Evolutionary conservation across 2,329 filamentous ascomycete species (phyloP), one percentile per base, ranked within the genome.

Genomic region (Fusarium keratoplasticum): DNA sequence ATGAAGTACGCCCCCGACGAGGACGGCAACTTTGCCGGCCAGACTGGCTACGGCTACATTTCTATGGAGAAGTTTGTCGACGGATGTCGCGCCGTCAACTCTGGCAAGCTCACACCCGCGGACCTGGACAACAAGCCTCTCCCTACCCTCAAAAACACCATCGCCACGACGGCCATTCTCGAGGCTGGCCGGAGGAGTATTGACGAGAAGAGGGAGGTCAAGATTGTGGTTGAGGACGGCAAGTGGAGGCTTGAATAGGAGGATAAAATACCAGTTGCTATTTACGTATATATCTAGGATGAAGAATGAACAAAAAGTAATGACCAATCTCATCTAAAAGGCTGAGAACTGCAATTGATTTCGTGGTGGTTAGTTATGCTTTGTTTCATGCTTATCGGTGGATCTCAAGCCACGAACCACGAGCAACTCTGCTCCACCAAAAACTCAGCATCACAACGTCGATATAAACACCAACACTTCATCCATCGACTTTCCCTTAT

Each of bases 21-120:
- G 85, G 94, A 97, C 82, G 96, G 95, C 64, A 97, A 98, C 84
- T 98, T 98, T 82, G 92, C 91, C 64, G 95, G 95, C 38, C 95
- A 98, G 85, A 93, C 91, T 8, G 95, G 95, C 27, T 98, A 98
- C 82, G 95, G 95, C 36, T 98, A 98, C 84, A 90, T 98, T 67
- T 96, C 93, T 22, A 95, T 98, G 80, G 95, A 98, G 86, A 98
- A 98, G 85, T 98, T 98, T 83, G 92, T 98, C 59, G 95, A 98
- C 81, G 95, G 93, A 14, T 95, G 95, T 80, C 91, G 91, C 52
- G 89, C 91, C 7, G 86, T 98, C 62, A 97, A 96, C 80, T 90
- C 93, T 33, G 93, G 94, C 25, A 87, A 88, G 50, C 86, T 92
- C 57, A 94, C 89, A 60, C 87, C 96, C 1, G 91, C 92, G 29